A percentile compares a stretch with the other conserved stretches of the same genome.
phyloP scores from a whole-genome alignment of 352 stramenopile genomes.

The Phytopythium oedochilum region DNA sequence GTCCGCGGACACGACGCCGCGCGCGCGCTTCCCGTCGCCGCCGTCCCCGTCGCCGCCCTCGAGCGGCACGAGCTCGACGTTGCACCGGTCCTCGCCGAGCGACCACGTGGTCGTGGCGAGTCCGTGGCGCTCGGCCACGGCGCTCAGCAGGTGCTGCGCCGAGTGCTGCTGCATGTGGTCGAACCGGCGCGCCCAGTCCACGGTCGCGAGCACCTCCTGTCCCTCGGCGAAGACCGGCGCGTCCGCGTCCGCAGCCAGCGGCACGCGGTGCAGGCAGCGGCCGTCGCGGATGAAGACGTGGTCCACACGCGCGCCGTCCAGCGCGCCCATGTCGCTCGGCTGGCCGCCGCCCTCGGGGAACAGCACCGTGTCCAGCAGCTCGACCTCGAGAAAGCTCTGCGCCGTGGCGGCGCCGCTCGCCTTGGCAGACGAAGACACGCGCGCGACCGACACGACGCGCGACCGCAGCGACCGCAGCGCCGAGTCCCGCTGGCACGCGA shows the following conservation, averaged over 20 bases:
- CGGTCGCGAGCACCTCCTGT: slow-evolving; percentile 39
- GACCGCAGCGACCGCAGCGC: slow-evolving; percentile 46
- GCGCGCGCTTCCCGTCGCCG: slow-evolving; percentile 19
- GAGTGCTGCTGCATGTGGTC: slow-evolving; percentile 91
- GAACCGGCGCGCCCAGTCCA: slow-evolving; percentile 77
- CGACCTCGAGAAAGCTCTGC: slow-evolving; percentile 46
- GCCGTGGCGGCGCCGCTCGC: slow-evolving; percentile 20
- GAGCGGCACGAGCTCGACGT: slow-evolving; percentile 78
- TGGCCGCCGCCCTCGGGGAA: slow-evolving; percentile 87
- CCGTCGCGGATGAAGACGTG: slow-evolving; percentile 63
- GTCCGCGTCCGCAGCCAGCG: slow-evolving; percentile 7
- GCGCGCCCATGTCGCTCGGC: slow-evolving; percentile 72
- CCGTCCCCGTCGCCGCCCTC: slow-evolving; percentile 24
- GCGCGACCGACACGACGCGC: slow-evolving; percentile 32
- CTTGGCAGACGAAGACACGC: slow-evolving; percentile 22
- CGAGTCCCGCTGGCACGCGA: slow-evolving; percentile 67
- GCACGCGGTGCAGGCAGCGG: slow-evolving; percentile 56
- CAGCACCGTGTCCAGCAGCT: slow-evolving; percentile 75
- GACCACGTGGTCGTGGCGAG: slow-evolving; percentile 82
- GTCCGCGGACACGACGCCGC: slow-evolving; percentile 33
- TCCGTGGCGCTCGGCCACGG: slow-evolving; percentile 70
- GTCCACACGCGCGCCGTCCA: slow-evolving; percentile 42
- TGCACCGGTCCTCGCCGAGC: slow-evolving; percentile 59
- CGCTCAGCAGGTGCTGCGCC: slow-evolving; percentile 83
- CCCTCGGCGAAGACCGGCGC: slow-evolving; percentile 30